phyloP scores from a whole-genome alignment of 768 basidiomycete species.

The Strobilomyces echinocephalus region DNA sequence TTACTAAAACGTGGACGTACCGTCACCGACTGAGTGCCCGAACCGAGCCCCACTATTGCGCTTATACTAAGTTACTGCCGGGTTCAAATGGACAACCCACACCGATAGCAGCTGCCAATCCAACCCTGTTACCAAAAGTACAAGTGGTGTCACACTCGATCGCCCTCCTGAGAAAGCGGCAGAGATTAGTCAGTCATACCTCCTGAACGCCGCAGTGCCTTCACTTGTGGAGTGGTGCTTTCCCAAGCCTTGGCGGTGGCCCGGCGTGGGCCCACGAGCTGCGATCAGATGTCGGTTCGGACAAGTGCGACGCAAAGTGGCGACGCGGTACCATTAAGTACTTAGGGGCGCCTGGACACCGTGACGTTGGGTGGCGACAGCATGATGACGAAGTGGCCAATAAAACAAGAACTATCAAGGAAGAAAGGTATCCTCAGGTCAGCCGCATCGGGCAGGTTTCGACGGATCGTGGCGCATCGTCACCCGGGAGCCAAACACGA shows the following conservation, averaged over 20 bases:
- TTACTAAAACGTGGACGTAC: neutral
- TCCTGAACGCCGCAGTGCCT: neutral
- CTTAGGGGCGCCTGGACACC: too few relatives aligned
- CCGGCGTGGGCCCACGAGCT: too few relatives aligned
- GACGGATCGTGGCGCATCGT: neutral
- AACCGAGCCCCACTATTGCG: too few relatives aligned
- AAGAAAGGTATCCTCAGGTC: neutral
- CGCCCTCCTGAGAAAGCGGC: neutral
- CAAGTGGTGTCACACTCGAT: conserved; percentile 7
- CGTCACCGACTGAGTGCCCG: too few relatives aligned
- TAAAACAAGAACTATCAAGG: neutral
- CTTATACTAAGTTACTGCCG: too few relatives aligned
- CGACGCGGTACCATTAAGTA: neutral
- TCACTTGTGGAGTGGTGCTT: neutral
- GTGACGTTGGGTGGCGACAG: neutral
- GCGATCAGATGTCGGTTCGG: neutral
- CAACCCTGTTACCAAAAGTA: too few relatives aligned
- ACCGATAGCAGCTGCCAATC: too few relatives aligned
- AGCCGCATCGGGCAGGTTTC: neutral
- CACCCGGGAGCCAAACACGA: neutral
- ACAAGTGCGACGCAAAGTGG: neutral
- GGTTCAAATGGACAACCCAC: too few relatives aligned
- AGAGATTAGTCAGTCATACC: neutral
- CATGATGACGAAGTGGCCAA: neutral
- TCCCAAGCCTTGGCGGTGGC: neutral